Evolutionary conservation across 768 basidiomycete genomes (phyloP).

Genomic region (Lactarius quietus): DNA sequence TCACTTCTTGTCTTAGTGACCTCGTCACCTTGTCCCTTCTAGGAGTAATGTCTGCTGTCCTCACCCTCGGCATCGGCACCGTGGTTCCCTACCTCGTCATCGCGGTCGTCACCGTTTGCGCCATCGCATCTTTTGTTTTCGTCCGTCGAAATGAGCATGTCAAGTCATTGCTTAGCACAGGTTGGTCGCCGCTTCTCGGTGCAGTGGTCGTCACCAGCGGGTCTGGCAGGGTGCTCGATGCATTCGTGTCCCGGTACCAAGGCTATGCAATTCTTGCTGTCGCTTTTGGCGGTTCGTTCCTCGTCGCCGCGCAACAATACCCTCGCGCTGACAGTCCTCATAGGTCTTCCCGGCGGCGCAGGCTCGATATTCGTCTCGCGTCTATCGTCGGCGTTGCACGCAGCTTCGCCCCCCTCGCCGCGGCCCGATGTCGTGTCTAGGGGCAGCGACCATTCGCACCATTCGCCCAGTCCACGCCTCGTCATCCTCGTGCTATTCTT

Average conservation of each 20-base stretch:
- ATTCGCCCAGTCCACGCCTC: constrained; percentile 40
- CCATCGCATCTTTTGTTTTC: too few relatives aligned
- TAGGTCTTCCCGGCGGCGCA: constrained; percentile 83
- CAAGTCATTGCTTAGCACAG: constrained; percentile 68
- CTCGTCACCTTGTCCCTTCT: constrained; percentile 85
- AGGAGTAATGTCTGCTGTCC: constrained; percentile 65
- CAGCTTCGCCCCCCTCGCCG: constrained; percentile 35
- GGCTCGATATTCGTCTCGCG: constrained; percentile 91
- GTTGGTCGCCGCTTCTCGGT: constrained; percentile 89
- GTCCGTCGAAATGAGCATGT: constrained; percentile 67
- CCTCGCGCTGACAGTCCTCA: background rate
- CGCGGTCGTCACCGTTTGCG: constrained; percentile 49
- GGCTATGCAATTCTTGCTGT: constrained; percentile 87
- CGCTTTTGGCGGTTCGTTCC: constrained; percentile 72
- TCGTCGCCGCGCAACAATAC: background rate
- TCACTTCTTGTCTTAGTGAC: constrained; percentile 91
- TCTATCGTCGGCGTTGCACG: constrained; percentile 84
- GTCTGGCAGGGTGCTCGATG: constrained; percentile 88
- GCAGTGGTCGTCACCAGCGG: constrained; percentile 86
- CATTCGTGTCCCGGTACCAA: constrained; percentile 80
- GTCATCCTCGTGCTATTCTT: constrained; percentile 66
- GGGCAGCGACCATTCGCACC: constrained; percentile 20
- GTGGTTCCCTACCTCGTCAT: constrained; percentile 54
- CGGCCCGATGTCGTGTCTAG: constrained; percentile 11
- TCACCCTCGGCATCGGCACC: constrained; percentile 64